Evolutionary conservation across 495 filamentous ascomycete genomes (phyloP).

Genomic region (Penicillium roqueforti): DNA sequence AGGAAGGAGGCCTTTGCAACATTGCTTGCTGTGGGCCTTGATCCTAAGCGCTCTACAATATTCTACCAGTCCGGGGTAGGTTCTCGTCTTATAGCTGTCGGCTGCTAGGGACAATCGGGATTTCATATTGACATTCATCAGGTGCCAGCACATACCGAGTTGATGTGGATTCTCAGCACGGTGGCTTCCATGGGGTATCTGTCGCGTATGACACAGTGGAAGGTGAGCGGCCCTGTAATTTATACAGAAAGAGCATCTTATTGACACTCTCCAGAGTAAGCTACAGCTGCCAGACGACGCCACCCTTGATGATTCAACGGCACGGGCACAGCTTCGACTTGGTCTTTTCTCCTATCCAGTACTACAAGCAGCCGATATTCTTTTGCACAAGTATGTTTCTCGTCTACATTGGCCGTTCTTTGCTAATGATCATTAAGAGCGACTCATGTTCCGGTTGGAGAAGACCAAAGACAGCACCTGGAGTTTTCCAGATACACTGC

Average conservation of each 20-base stretch:
- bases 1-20: slow-evolving; percentile 72
- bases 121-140: slow-evolving; percentile 29
- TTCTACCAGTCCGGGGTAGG: slow-evolving; percentile 76
- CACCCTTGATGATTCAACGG: slow-evolving; percentile 46
- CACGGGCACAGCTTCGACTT: slow-evolving; percentile 63
- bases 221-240: slow-evolving; percentile 49
- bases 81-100: neutral
- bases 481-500: slow-evolving; percentile 85
- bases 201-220: slow-evolving; percentile 97
- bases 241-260: neutral
- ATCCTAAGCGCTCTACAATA: slow-evolving; percentile 68
- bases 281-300: slow-evolving; percentile 54
- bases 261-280: slow-evolving; percentile 56
- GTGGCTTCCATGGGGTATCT: slow-evolving; percentile 85
- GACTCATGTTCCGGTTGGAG: slow-evolving; percentile 93
- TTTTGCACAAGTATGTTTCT: slow-evolving; percentile 65
- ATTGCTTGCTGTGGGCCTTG: slow-evolving; percentile 77
- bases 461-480: slow-evolving; percentile 89
- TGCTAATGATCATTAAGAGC: slow-evolving; percentile 43
- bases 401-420: neutral
- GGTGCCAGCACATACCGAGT: slow-evolving; percentile 75
- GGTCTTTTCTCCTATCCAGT: slow-evolving; percentile 98
- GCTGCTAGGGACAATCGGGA: neutral
- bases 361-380: slow-evolving; percentile 89
- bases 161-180: slow-evolving; percentile 96